Evolutionary conservation across 805 yeast species (phyloP).

Genomic region (Kockiozyma suomiensis): DNA sequence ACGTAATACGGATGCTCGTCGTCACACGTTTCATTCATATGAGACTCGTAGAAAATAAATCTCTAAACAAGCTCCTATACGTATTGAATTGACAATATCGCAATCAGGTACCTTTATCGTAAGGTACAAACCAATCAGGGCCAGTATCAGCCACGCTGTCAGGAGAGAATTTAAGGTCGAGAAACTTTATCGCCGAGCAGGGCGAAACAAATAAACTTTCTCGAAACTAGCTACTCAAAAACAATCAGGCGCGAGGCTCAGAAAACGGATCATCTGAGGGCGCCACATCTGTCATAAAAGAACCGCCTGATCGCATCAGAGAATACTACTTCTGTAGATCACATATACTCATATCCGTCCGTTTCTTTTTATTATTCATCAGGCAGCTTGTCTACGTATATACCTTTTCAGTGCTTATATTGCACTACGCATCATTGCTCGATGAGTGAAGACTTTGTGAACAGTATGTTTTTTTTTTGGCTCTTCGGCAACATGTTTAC

Average conservation of each 20-base stretch:
- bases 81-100: no score
- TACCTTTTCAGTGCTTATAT: no score
- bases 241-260: background rate
- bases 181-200: background rate
- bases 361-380: background rate
- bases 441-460: background rate
- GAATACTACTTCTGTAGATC: background rate
- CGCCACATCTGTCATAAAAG: background rate
- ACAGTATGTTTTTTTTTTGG: background rate
- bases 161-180: no score
- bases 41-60: no score
- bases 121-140: background rate
- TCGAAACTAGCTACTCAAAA: background rate
- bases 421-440: background rate
- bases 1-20: no score
- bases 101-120: background rate
- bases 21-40: no score
- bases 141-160: no score
- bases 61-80: no score
- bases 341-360: no score
- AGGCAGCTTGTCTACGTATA: no score
- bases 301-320: background rate
- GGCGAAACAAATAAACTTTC: no score
- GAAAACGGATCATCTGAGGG: background rate
- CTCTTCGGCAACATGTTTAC: background rate